Base-by-base conservation (phyloP, 306 rosid species). In the Carpinus viminea region DNA sequence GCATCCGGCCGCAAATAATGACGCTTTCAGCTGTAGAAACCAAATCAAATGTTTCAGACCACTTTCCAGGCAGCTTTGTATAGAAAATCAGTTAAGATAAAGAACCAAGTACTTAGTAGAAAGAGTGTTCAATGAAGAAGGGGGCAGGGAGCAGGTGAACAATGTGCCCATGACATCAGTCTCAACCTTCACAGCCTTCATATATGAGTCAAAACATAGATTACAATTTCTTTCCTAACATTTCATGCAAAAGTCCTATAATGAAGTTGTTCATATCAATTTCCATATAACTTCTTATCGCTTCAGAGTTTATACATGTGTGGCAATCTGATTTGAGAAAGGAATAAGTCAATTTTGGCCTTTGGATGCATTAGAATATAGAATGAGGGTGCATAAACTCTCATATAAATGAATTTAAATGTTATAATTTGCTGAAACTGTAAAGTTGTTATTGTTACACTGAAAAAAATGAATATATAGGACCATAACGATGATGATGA, bases 1-100 rank as follows among this genome's bases (percentile, higher is more conserved):
- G 85, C 98, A 91, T 34, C 93, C 95, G 34, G 93, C 92, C 68
- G 97, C 98, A 85, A 88, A 95, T 41, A 92, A 85, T 8, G 98
- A 83, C 31, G 96, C 90, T 83, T 73, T 90, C 73, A 87, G 89
- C 96, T 93, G 92, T 54, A 59, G 65, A 85, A 69, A 72, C 38
- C 78, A 73, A 48, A 76, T 55, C 15, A 68, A 72, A 13, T 21
- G 47, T 66, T 76, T 81, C 54, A 81, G 74, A 72, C 62, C 16
- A n/a, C 52, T 60, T 60, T 75, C 56, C 50, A 70, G 74, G 31
- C 5, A 43, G 21, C 12, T 50, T 53, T 45, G 2, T 54, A 16
- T 20, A 9, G 26, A 53, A 34, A 54, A 28, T 51, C 48, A 36
- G 36, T 72, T 52, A 51, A 26, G n/a, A 31, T 3, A 47, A 8